Evolutionary conservation across 805 yeast genomes (phyloP).

Genomic region (Yarrowia osloensis): DNA sequence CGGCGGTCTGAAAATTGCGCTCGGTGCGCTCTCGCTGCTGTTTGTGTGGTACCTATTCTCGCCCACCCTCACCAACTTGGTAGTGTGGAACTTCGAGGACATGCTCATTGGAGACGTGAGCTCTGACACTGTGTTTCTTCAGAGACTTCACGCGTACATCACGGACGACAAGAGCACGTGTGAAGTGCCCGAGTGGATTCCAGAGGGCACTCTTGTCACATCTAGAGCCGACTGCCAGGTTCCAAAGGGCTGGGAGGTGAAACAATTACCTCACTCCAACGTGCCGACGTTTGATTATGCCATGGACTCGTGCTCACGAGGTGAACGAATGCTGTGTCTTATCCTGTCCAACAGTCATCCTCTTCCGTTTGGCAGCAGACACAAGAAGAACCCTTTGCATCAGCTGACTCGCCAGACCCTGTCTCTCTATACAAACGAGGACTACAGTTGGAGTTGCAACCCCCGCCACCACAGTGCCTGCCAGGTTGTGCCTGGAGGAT

Average conservation of each 20-base stretch:
- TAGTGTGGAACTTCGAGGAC: not conserved
- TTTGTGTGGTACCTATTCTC: not conserved
- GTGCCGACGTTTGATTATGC: not conserved
- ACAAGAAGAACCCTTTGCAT: not conserved
- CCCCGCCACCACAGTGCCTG: not conserved
- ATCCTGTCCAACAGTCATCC: not conserved
- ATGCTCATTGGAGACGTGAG: conserved; percentile 15
- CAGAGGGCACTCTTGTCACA: conserved; percentile 2
- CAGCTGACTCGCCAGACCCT: conserved; percentile 21
- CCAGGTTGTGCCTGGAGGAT: conserved; percentile 8
- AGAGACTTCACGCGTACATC: conserved; percentile 5
- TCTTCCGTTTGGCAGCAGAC: not conserved
- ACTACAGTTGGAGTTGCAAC: conserved; percentile 16
- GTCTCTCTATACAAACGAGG: conserved; percentile 15
- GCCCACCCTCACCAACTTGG: not conserved
- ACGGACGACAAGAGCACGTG: not conserved
- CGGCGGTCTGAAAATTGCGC: not conserved
- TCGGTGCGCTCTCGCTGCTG: not conserved
- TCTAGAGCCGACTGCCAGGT: not conserved
- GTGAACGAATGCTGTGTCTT: conserved; percentile 16
- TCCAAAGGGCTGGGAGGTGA: conserved; percentile 1
- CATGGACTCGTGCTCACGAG: not conserved
- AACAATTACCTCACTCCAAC: not conserved
- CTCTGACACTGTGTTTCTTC: not conserved
- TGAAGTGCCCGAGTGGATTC: conserved; percentile 1